Conservation (phyloP, 2,329 filamentous ascomycete genomes). For the Fusarium paranaense region DNA sequence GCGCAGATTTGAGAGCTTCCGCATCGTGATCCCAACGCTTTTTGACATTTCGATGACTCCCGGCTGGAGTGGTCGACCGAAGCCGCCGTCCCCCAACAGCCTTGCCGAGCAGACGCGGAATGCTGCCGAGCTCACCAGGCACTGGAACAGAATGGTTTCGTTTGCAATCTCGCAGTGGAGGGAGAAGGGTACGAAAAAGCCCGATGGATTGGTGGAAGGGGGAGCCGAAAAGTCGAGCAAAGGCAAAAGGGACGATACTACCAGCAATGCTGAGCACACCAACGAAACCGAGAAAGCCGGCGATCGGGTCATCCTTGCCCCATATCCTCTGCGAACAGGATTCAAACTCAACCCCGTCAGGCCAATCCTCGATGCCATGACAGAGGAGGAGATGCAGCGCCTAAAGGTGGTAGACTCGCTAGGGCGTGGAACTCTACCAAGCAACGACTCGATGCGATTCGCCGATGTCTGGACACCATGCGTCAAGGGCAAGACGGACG, state of each 20-base stretch:
- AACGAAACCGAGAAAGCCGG: slow-evolving; percentile 7
- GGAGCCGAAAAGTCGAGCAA: slow-evolving; percentile 25
- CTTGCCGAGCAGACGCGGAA: slow-evolving; percentile 66
- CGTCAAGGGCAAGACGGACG: slow-evolving; percentile 38
- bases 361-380: slow-evolving; percentile 58
- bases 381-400: slow-evolving; percentile 60
- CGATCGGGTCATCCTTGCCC: slow-evolving; percentile 44
- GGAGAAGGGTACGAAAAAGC: slow-evolving; percentile 54
- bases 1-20: slow-evolving; percentile 57
- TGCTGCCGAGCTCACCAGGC: slow-evolving; percentile 60
- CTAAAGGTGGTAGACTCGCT: slow-evolving; percentile 55
- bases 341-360: slow-evolving; percentile 55
- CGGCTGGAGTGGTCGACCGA: slow-evolving; percentile 61
- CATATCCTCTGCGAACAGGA: slow-evolving; percentile 55
- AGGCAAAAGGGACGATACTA: slow-evolving; percentile 18
- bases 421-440: slow-evolving; percentile 55
- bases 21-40: slow-evolving; percentile 62
- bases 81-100: slow-evolving; percentile 58
- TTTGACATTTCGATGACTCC: slow-evolving; percentile 67
- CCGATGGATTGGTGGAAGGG: slow-evolving; percentile 47
- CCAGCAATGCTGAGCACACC: slow-evolving; percentile 15
- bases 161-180: slow-evolving; percentile 58
- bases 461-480: slow-evolving; percentile 59
- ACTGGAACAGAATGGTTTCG: slow-evolving; percentile 63
- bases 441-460: slow-evolving; percentile 51